Evolutionary conservation across 2,329 filamentous ascomycete species (phyloP), one percentile per base, ranked within the genome.

Genomic region (Fusarium oxysporum): DNA sequence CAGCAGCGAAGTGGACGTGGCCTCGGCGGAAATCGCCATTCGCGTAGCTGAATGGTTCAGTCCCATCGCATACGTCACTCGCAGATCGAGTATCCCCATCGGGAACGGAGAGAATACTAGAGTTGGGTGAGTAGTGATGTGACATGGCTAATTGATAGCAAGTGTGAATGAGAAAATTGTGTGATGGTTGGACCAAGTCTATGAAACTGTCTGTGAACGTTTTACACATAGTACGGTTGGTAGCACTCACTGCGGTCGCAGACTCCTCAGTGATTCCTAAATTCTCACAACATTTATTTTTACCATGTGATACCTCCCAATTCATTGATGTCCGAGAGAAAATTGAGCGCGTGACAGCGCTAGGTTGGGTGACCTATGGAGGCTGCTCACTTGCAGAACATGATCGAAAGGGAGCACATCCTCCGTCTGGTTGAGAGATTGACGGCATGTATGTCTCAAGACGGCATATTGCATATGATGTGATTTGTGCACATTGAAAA

Each of bases 291-390:
- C 3, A 4, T 23, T 23, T 23, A 23, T 23, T 23, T 23, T 23
- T 23, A 23, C 23, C 23, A 4, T 56, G n/a, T 25, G 54, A 45
- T 56, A 6, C 16, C 28, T 13, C 13, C 35, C 1, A 14, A 25
- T 19, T 1, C 1, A 35, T 7, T 25, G 9, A 8, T 3, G 2
- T 16, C n/a, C 33, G 7, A 13, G 19, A 17, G 2, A 17, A 3
- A n/a, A 17, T 9, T 23, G 19, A 54, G 17, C 10, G 16, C 9
- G n/a, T 8, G 54, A n/a, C n/a, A 6, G 17, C 14, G 7, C 35
- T n/a, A 45, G 28, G 38, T 35, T 2, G 38, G 38, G 35, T n/a
- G 5, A 7, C 54, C 12, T 45, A 12, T 12, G 8, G n/a, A 45
- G 54, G 54, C 38, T 33, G 30, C 54, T 56, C 38, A 56, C 30